Base-by-base conservation (phyloP, 441 rosid species). In the Iberis amara region DNA sequence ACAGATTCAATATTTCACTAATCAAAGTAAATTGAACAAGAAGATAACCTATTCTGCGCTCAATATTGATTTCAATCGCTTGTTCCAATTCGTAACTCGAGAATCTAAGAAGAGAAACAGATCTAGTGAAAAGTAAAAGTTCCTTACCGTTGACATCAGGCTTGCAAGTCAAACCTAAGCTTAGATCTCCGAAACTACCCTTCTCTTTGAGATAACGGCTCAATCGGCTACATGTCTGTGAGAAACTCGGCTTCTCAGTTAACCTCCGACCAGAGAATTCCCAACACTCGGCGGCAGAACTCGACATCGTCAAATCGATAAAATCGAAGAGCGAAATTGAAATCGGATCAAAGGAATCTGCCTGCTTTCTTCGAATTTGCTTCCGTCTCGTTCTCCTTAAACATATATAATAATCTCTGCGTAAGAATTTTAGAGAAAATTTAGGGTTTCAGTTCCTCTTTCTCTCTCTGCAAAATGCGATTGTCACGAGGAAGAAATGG, bases 141-240 rank as follows among this genome's bases (percentile, higher is more conserved):
- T 36, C 33, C 0, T 12, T 71, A 75, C 79, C 84, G 18, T 55
- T 65, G 0, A 61, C 46, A 39, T 72, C 79, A 2, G 48, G 61
- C 62, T 32, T 66, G 78, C 80, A 66, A 18, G 84, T 63, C 72
- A 82, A 75, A 12, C 76, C 86, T 13, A 82, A 80, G 49, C 55
- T 63, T 11, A 86, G 91, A 77, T 82, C 94, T 55, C 91, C 89
- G 12, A 86, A 76, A 40, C 73, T 71, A 35, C 97, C 87, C 10
- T 69, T 77, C 76, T 73, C 84, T 65, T 82, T 86, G 57, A 86
- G 48, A 72, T 79, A 86, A 68, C 79, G 94, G 64, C 91, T 84
- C 65, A 86, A 70, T 59, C 77, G 51, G 54, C 63, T 82, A 73
- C 88, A 89, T 2, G 75, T 89, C 48, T 70, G 83, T 0, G 78